Base-by-base conservation (phyloP, 441 rosid species). In the Adansonia madagascariensis region DNA sequence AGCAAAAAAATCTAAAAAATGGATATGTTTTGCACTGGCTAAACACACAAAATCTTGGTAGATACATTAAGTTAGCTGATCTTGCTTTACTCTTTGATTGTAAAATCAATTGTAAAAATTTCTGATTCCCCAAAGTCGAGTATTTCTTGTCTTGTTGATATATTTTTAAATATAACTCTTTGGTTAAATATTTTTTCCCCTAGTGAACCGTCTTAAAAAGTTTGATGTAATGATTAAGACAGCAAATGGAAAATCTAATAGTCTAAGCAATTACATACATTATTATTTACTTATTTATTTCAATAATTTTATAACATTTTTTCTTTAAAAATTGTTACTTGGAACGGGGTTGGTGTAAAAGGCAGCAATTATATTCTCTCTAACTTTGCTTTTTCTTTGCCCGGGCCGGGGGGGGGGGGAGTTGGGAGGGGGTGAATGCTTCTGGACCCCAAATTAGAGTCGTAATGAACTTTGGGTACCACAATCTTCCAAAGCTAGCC, bases 381-480 rank as follows among this genome's bases (percentile, higher is more conserved):
- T 53, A 11, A 24, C 11, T 0, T 56, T 18, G 2, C 24, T 11
- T 24, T 11, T 60, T 8, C 4, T 60, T 14, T 15, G 56, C 22
- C 31, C 11, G 27, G 27, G 27, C 20, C 6, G 31, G 39, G 39
- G 39, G 39, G 39, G 39, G 4, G 39, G 39, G 39, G 4, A 3
- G 39, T 2, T 35, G 39, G 39, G 39, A 35, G 39, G 39, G 39
- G 39, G 39, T 61, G 49, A 64, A 56, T 46, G 73, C 24, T 41
- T 12, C 10, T 15, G 44, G 77, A 59, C 74, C 69, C 68, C 0
- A n/a, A 22, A 24, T 18, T 14, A 14, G 8, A 17, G 27, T 18
- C 1, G 43, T 24, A 43, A 17, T 73, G 77, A 47, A 66, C 47
- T 63, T 55, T 31, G n/a, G 72, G 77, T 31, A 22, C 49, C 57